These are phyloP conservation scores for Vanrija sp. DNA, from an alignment of 1,284 basidiomycete species.

Conservation along the genomic window DNA sequence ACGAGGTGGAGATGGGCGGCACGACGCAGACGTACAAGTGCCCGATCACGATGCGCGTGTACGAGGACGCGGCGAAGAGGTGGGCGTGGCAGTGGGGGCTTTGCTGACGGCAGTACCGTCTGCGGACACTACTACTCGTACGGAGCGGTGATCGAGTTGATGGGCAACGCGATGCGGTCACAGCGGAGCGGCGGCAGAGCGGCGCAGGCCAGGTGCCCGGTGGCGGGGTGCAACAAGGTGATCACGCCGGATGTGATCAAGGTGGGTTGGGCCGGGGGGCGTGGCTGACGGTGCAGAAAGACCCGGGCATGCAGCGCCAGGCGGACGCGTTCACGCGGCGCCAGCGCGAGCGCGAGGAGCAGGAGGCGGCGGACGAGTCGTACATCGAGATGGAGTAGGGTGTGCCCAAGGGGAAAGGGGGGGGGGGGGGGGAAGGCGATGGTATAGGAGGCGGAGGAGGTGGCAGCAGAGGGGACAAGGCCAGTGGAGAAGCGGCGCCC, in stretches of 20 bases:
- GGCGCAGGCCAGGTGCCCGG: slow-evolving; percentile 26
- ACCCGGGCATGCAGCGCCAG: slow-evolving; percentile 4
- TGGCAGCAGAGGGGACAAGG: no score
- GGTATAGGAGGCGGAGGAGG: no score
- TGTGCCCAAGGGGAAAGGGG: no score
- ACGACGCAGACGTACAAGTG: slow-evolving; percentile 75
- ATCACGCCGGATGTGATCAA: slow-evolving; percentile 12
- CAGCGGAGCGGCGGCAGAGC: neutral
- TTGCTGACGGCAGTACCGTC: slow-evolving; percentile 50
- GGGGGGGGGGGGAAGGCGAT: neutral
- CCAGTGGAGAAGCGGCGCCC: no score
- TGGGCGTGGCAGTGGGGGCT: slow-evolving; percentile 58
- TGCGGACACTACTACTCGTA: slow-evolving; percentile 31
- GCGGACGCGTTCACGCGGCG: slow-evolving; percentile 3
- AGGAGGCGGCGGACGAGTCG: slow-evolving; percentile 3
- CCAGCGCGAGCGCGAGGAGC: neutral
- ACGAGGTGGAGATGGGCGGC: slow-evolving; percentile 76
- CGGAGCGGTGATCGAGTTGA: slow-evolving; percentile 15
- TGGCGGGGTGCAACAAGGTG: slow-evolving; percentile 36
- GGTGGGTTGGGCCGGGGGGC: slow-evolving; percentile 6
- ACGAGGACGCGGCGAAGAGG: slow-evolving; percentile 64
- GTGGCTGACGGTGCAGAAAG: neutral
- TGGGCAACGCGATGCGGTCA: slow-evolving; percentile 4
- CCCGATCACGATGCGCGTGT: slow-evolving; percentile 63
- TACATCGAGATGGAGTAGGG: neutral